Base-by-base conservation (phyloP, 176 grass and related monocot species). In the bread wheat (Triticum aestivum) region DNA sequence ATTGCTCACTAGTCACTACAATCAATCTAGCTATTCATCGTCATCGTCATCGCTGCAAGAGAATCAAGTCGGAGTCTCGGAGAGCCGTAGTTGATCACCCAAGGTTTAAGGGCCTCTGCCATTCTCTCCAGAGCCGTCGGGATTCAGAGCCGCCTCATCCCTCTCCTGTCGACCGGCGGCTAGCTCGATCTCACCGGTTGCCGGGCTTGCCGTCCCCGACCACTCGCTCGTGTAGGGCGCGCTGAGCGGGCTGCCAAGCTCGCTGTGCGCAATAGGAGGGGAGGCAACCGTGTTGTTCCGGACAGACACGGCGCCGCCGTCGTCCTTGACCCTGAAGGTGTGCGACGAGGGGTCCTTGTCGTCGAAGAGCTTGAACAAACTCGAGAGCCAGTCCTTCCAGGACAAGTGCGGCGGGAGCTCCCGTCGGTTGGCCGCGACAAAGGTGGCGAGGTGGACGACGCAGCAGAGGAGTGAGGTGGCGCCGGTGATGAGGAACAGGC, bases 401-500 rank as follows among this genome's bases (percentile, higher is more conserved):
- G 90, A 84, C 30, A 26, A 13, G 41, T 76, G 12, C 0, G 71
- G 23, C 14, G 30, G 38, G 41, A 83, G 11, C 44, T 41, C 47
- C 66, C 7, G 75, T 23, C 80, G 34, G 75, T 81, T 88, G 32
- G 13, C 20, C 18, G 62, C 79, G 79, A 75, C 1, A 67, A 91
- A 92, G 26, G 8, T 15, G 45, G 10, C 29, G 1, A 94, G 83
- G 37, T 92, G 90, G 21, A 86, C 3, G 58, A 66, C 39, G 61
- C 63, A 79, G 52, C 84, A 89, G 27, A 88, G 9, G 3, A 88
- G 51, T 3, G 95, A 92, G 69, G 89, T 92, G 54, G 17, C 78
- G 81, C 95, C 90, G 24, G 95, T 94, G 86, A 97, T 38, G 61
- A 94, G 91, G 80, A 98, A 98, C 6, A 98, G 88, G 3, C 95